Evolutionary conservation across 1,284 basidiomycete genomes (phyloP).

Genomic region (Testicularia cyperi): DNA sequence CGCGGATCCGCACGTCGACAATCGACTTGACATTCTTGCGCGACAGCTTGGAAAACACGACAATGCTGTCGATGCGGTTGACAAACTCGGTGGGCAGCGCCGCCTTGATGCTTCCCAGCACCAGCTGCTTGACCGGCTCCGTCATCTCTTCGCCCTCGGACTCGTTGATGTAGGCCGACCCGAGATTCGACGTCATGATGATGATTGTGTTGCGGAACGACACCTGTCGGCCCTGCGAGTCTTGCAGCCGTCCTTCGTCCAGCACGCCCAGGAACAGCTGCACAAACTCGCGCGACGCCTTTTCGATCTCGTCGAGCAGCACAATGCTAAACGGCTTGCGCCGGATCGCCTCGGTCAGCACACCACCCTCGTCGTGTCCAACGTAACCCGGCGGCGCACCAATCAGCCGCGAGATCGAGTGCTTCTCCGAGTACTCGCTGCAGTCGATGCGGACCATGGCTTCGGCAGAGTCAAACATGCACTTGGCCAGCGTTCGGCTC

Average conservation of each 20-base stretch:
- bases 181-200: slow-evolving; percentile 65
- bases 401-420: slow-evolving; percentile 65
- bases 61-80: slow-evolving; percentile 64
- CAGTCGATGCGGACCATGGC: slow-evolving; percentile 67
- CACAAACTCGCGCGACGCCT: slow-evolving; percentile 90
- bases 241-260: slow-evolving; percentile 81
- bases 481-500: slow-evolving; percentile 61
- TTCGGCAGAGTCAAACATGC: slow-evolving; percentile 65
- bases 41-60: slow-evolving; percentile 65
- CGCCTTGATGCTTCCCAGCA: slow-evolving; percentile 63
- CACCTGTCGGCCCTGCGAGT: slow-evolving; percentile 57
- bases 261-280: slow-evolving; percentile 85
- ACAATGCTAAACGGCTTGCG: slow-evolving; percentile 59
- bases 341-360: slow-evolving; percentile 63
- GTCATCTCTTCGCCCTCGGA: slow-evolving; percentile 62
- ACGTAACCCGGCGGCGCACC: slow-evolving; percentile 72
- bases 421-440: slow-evolving; percentile 64
- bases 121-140: slow-evolving; percentile 61
- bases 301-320: slow-evolving; percentile 61
- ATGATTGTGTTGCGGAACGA: slow-evolving; percentile 60
- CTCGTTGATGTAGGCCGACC: slow-evolving; percentile 65
- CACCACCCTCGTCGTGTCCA: slow-evolving; percentile 82
- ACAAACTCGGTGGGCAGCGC: slow-evolving; percentile 67
- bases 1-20: slow-evolving; percentile 64
- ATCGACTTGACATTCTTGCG: slow-evolving; percentile 64